These are phyloP conservation scores for Stagonosporopsis cucurbitacearum DNA, from an alignment of 2,329 filamentous ascomycete species.

Conservation along the genomic window DNA sequence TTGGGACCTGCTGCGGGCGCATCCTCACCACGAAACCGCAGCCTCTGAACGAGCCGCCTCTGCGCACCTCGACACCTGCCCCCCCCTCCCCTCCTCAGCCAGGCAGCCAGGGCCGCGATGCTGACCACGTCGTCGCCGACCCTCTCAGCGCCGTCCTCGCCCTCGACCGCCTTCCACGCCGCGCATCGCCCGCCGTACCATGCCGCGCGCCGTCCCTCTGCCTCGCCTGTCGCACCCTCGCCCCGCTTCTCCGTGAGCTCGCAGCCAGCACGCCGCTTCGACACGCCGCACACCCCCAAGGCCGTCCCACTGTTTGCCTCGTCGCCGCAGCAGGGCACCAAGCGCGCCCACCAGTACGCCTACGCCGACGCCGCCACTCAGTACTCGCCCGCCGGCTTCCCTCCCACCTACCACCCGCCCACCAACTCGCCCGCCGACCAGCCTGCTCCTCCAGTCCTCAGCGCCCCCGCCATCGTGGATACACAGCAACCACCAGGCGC, in stretches of 20 bases:
- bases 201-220: slow-evolving; percentile 37
- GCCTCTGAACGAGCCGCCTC: not conserved
- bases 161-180: slow-evolving; percentile 43
- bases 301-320: slow-evolving; percentile 35
- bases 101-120: slow-evolving; percentile 26
- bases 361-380: slow-evolving; percentile 61
- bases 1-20: slow-evolving; percentile 19
- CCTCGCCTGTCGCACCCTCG: slow-evolving; percentile 38
- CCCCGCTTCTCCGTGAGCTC: slow-evolving; percentile 45
- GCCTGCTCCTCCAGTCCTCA: slow-evolving; percentile 13
- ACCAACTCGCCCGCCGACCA: slow-evolving; percentile 14
- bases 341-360: slow-evolving; percentile 53
- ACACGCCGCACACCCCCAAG: slow-evolving; percentile 34
- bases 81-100: not conserved
- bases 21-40: slow-evolving; percentile 14
- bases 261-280: slow-evolving; percentile 36
- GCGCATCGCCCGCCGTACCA: slow-evolving; percentile 14
- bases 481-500: slow-evolving; percentile 32
- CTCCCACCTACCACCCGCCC: slow-evolving; percentile 50
- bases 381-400: slow-evolving; percentile 59
- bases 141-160: slow-evolving; percentile 47
- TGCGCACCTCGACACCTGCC: not conserved
- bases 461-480: slow-evolving; percentile 29
- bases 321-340: slow-evolving; percentile 38
- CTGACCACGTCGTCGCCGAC: slow-evolving; percentile 47